Conservation (phyloP, 2,329 filamentous ascomycete species). For the Pseudopyricularia cyperi region DNA sequence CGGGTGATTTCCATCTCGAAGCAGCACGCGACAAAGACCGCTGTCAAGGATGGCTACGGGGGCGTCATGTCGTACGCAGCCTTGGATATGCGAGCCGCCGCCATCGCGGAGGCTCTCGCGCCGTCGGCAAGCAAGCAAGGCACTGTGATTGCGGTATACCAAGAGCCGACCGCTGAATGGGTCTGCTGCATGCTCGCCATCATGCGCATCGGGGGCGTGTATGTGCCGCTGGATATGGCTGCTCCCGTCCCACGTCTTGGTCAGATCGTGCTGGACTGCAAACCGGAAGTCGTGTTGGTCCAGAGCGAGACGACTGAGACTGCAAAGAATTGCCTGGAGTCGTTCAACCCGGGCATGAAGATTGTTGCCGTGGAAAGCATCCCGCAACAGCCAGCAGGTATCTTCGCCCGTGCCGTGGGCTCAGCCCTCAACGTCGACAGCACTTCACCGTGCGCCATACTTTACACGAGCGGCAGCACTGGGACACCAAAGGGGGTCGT, state of each 20-base stretch:
- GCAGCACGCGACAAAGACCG: conserved; percentile 6
- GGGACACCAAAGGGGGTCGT: conserved; percentile 27
- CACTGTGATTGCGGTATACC: background rate
- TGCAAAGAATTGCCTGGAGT: background rate
- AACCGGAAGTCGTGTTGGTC: background rate
- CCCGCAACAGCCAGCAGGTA: background rate
- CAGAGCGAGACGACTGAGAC: background rate
- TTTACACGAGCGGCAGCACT: conserved; percentile 20
- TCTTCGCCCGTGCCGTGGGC: background rate
- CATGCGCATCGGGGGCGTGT: conserved; percentile 20
- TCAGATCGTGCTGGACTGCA: conserved; percentile 10
- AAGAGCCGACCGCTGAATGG: conserved; percentile 19
- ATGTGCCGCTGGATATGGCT: conserved; percentile 26
- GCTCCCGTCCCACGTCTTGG: conserved; percentile 16
- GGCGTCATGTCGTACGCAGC: conserved; percentile 10
- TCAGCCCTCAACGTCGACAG: background rate
- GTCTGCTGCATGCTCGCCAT: conserved; percentile 26
- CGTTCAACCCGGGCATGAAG: background rate
- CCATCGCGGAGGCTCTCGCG: background rate
- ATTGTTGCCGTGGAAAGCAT: background rate
- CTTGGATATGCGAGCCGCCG: background rate
- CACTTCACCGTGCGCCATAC: conserved; percentile 7
- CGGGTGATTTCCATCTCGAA: conserved; percentile 20
- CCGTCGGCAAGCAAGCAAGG: background rate
- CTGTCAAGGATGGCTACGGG: conserved; percentile 17